These are phyloP conservation scores for Nakazawaea ishiwadae DNA, from an alignment of 805 yeast genomes.

Conservation along the genomic window DNA sequence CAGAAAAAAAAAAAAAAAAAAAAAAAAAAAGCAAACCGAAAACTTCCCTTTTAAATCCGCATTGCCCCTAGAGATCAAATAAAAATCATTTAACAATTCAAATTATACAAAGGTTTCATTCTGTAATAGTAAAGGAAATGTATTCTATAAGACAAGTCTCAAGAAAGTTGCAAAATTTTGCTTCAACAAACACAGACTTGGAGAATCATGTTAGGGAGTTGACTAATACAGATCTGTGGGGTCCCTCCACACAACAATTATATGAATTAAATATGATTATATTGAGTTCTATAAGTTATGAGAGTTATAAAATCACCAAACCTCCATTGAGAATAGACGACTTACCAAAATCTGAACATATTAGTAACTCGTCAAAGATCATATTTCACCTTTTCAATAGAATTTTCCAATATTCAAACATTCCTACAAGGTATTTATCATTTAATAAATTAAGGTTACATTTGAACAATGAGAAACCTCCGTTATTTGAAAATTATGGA, in stretches of 20 bases:
- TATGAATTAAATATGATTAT: slow-evolving; percentile 23
- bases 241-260: slow-evolving; percentile 42
- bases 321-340: slow-evolving; percentile 1
- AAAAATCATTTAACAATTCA: not conserved
- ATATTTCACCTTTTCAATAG: slow-evolving; percentile 1
- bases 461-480: slow-evolving; percentile 4
- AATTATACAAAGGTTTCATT: not conserved
- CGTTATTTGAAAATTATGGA: slow-evolving; percentile 7
- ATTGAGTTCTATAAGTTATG: slow-evolving; percentile 13
- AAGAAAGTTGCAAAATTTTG: slow-evolving; percentile 31
- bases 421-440: not conserved
- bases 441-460: slow-evolving; percentile 12
- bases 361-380: slow-evolving; percentile 17
- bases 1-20: too few relatives aligned
- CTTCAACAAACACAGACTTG: slow-evolving; percentile 25
- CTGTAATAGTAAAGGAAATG: slow-evolving; percentile 5
- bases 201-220: slow-evolving; percentile 34
- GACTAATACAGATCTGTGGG: slow-evolving; percentile 50
- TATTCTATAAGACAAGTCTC: slow-evolving; percentile 25
- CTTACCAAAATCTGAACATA: slow-evolving; percentile 5
- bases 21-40: not conserved
- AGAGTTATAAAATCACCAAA: slow-evolving; percentile 12
- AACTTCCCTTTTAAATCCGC: not conserved
- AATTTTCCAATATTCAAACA: slow-evolving; percentile 2
- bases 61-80: not conserved